A percentile compares a stretch with the other conserved stretches of the same genome.
phyloP scores from a whole-genome alignment of 1,139 yeast genomes.

The Yamadazyma kanchanaburiensis region DNA sequence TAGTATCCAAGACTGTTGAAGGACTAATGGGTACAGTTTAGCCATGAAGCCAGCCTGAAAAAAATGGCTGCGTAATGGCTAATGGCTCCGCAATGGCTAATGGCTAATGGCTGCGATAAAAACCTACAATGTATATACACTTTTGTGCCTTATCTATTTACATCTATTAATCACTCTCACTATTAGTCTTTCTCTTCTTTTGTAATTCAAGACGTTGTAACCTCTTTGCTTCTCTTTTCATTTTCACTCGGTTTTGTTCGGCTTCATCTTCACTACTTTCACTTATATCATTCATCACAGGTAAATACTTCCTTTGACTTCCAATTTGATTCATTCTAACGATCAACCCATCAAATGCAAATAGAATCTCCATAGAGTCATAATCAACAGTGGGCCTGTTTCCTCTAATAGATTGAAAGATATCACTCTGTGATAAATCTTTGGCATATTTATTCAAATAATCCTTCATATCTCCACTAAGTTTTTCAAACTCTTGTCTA shows the following conservation, averaged over 20 bases:
- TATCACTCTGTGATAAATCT: conserved; percentile 17
- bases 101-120: too few relatives aligned
- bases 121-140: too few relatives aligned
- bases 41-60: too few relatives aligned
- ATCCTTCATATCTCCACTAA: conserved; percentile 21
- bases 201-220: conserved; percentile 23
- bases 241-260: conserved; percentile 19
- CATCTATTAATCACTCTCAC: conserved; percentile 1
- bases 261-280: conserved; percentile 11
- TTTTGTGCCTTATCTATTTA: too few relatives aligned
- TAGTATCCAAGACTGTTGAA: conserved; percentile 7
- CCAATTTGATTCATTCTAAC: conserved; percentile 21
- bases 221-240: conserved; percentile 36
- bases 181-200: conserved; percentile 7
- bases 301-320: conserved; percentile 15
- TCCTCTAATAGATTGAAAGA: conserved; percentile 17
- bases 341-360: conserved; percentile 42
- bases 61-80: too few relatives aligned
- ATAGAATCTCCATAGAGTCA: conserved; percentile 34
- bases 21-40: not conserved
- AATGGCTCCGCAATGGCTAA: too few relatives aligned
- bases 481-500: conserved; percentile 17
- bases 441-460: conserved; percentile 22
- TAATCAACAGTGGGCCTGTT: conserved; percentile 13
- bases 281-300: conserved; percentile 14